Conservation (phyloP, 495 filamentous ascomycete genomes). For the Parathielavia hyrcaniae region DNA sequence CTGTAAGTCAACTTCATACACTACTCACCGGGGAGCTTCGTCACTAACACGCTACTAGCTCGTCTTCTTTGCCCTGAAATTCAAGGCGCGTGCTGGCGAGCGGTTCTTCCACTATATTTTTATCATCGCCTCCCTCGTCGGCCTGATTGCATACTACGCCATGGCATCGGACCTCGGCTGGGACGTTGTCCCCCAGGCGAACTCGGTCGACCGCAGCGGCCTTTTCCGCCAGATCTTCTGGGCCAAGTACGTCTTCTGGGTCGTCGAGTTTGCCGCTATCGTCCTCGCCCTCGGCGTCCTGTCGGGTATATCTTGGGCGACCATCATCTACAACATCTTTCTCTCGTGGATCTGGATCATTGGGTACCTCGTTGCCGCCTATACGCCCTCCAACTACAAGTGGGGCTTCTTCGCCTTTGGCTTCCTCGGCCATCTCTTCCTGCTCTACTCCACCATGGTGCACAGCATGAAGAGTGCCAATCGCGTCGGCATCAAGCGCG, state of each 20-base stretch:
- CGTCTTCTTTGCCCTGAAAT: conserved; percentile 34
- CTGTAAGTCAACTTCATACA: conserved; percentile 24
- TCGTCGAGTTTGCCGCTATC: conserved; percentile 40
- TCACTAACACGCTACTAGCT: conserved; percentile 19
- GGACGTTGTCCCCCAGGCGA: conserved; percentile 28
- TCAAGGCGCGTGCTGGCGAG: conserved; percentile 40
- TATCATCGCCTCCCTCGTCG: conserved; percentile 42
- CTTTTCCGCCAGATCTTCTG: conserved; percentile 45
- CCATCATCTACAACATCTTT: conserved; percentile 41
- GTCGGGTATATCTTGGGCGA: conserved; percentile 42
- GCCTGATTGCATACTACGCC: conserved; percentile 43
- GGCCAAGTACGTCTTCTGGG: conserved; percentile 48
- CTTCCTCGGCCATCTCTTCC: conserved; percentile 33
- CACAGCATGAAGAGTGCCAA: conserved; percentile 28
- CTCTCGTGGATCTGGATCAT: conserved; percentile 45
- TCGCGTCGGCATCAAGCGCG: conserved; percentile 34
- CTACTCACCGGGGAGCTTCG: neutral
- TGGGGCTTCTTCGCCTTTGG: conserved; percentile 49
- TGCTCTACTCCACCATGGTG: conserved; percentile 32
- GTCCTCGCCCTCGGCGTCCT: conserved; percentile 41
- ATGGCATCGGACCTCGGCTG: conserved; percentile 42
- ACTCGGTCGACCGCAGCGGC: conserved; percentile 27
- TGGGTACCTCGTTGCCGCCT: conserved; percentile 40
- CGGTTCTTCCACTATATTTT: conserved; percentile 52
- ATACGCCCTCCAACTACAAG: conserved; percentile 43